Conservation (phyloP, 768 basidiomycete genomes). For the Mycena rebaudengoi region DNA sequence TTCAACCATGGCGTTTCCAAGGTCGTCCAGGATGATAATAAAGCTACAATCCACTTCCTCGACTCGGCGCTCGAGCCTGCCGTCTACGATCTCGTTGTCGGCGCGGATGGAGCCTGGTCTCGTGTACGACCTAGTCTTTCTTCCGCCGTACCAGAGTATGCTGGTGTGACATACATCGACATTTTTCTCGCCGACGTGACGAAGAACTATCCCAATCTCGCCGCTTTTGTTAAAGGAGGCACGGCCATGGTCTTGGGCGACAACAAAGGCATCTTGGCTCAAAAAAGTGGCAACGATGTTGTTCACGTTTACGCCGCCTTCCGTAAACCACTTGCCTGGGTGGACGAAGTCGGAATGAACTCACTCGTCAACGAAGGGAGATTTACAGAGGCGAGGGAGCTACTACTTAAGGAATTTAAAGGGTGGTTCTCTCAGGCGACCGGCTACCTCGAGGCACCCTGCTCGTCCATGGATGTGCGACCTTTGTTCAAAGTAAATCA, state of each 20-base stretch:
- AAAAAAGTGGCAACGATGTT: not conserved
- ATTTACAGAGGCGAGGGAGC: not conserved
- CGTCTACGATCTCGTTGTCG: too few relatives aligned
- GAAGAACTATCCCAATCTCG: not conserved
- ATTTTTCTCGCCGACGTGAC: not conserved
- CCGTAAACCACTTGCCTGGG: not conserved
- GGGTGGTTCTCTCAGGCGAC: too few relatives aligned
- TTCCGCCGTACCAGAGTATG: not conserved
- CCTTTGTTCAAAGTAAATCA: not conserved
- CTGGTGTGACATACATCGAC: not conserved
- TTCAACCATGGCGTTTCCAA: not conserved
- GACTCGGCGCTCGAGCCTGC: too few relatives aligned
- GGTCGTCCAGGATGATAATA: not conserved
- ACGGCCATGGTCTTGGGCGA: not conserved
- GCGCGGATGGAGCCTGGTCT: not conserved
- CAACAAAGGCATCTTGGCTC: not conserved
- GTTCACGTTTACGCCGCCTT: not conserved
- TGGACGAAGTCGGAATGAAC: not conserved
- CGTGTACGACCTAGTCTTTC: not conserved
- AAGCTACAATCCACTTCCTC: too few relatives aligned
- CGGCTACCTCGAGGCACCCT: not conserved
- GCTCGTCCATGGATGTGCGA: not conserved
- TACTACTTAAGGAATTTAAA: not conserved
- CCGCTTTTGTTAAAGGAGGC: not conserved
- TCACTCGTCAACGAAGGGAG: not conserved